Conservation (phyloP, 2,329 filamentous ascomycete species). For the Penicillium glabrum region DNA sequence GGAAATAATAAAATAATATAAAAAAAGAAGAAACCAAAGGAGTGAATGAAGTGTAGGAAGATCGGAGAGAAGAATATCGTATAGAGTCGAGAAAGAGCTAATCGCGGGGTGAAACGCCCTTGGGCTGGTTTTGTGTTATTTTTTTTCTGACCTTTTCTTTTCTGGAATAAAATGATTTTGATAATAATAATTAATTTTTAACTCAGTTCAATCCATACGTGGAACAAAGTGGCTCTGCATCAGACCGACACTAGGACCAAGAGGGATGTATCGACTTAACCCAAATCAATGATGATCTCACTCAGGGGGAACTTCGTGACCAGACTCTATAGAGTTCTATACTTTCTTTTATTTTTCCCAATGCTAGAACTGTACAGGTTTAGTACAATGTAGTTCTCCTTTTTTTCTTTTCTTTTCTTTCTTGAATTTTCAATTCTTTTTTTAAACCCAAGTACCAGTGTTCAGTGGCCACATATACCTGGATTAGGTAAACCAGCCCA, state of each 20-base stretch:
- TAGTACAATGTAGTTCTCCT: not conserved
- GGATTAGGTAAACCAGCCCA: slow-evolving; percentile 11
- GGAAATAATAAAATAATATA: slow-evolving; percentile 4
- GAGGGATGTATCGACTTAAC: slow-evolving; percentile 25
- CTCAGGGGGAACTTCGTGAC: slow-evolving; percentile 23
- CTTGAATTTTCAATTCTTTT: slow-evolving; percentile 4
- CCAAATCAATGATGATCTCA: slow-evolving; percentile 24
- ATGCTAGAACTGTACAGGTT: no score
- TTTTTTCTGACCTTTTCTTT: slow-evolving; percentile 12
- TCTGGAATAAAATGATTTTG: slow-evolving; percentile 4
- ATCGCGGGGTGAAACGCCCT: slow-evolving; percentile 39
- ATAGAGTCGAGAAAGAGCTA: slow-evolving; percentile 29
- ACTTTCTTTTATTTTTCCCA: no score
- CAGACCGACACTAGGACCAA: slow-evolving; percentile 25
- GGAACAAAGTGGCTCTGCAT: slow-evolving; percentile 28
- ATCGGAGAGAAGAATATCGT: slow-evolving; percentile 23
- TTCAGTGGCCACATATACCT: not conserved
- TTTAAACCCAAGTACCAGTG: slow-evolving; percentile 3
- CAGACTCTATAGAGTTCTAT: not conserved
- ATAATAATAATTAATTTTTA: slow-evolving; percentile 8
- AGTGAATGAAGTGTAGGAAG: slow-evolving; percentile 26
- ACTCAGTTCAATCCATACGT: slow-evolving; percentile 21
- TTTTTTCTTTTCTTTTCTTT: not conserved
- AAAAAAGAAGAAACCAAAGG: slow-evolving; percentile 22
- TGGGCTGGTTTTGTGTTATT: slow-evolving; percentile 22